These are phyloP conservation scores for Urochloa ruziziensis DNA, from an alignment of 176 grass and related monocot genomes.

Conservation along the genomic window DNA sequence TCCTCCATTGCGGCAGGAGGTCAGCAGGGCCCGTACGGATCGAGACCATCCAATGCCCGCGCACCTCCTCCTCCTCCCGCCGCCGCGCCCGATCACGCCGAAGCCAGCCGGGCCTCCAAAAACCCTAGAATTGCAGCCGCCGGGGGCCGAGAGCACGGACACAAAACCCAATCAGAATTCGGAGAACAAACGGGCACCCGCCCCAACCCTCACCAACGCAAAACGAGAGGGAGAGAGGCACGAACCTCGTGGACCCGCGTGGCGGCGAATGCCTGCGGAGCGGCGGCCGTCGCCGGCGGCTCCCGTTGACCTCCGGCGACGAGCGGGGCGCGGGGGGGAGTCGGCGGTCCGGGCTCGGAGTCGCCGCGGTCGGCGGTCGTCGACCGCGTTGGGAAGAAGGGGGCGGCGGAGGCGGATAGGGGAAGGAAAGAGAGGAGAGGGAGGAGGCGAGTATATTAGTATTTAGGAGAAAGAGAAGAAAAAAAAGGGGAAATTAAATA, in stretches of 20 bases:
- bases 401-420: constrained; percentile 43
- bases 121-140: constrained; percentile 38
- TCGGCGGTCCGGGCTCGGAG: neutral
- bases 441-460: constrained; percentile 27
- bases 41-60: constrained; percentile 45
- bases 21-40: constrained; percentile 38
- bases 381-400: constrained; percentile 37
- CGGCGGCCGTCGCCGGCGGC: neutral
- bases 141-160: neutral
- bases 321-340: neutral
- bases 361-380: constrained; percentile 17
- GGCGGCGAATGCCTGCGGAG: constrained; percentile 33
- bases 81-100: constrained; percentile 22
- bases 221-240: neutral
- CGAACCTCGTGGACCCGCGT: constrained; percentile 3
- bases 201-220: neutral
- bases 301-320: neutral
- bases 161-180: constrained; percentile 2
- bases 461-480: neutral
- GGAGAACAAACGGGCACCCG: neutral
- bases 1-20: constrained; percentile 38
- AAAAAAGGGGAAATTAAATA: neutral
- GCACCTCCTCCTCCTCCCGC: neutral
- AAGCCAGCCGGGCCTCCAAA: neutral
- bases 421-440: neutral